Evolutionary conservation across 768 basidiomycete genomes (phyloP).

Genomic region (Trametes meyenii): DNA sequence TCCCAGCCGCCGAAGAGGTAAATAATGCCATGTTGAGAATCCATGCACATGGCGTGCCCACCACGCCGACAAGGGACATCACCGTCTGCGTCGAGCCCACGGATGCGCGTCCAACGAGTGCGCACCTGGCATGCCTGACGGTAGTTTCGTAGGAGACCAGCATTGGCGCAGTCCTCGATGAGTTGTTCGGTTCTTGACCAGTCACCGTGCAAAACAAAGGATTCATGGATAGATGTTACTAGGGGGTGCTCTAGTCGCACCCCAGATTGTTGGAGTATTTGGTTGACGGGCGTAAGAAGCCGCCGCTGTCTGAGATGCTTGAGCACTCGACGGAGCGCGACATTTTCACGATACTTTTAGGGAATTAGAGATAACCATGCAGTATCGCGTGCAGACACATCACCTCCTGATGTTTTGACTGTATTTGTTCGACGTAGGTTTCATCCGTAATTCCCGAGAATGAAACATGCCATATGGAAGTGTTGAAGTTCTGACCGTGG

Average conservation of each 20-base stretch:
- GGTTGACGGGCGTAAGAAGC: slow-evolving; percentile 63
- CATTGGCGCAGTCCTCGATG: slow-evolving; percentile 50
- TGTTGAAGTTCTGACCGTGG: slow-evolving; percentile 73
- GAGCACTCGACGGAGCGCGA: slow-evolving; percentile 65
- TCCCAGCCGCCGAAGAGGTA: slow-evolving; percentile 85
- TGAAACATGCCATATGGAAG: slow-evolving; percentile 77
- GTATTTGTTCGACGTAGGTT: slow-evolving; percentile 56
- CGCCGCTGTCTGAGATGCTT: slow-evolving; percentile 80
- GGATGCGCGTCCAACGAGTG: slow-evolving; percentile 62
- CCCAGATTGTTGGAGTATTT: slow-evolving; percentile 56
- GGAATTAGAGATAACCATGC: neutral
- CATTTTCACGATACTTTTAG: slow-evolving; percentile 64
- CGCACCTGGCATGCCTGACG: slow-evolving; percentile 60
- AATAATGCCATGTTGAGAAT: slow-evolving; percentile 59
- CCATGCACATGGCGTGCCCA: slow-evolving; percentile 84
- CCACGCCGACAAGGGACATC: slow-evolving; percentile 70
- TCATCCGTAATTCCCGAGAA: slow-evolving; percentile 62
- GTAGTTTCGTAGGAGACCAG: slow-evolving; percentile 65
- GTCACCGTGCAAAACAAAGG: slow-evolving; percentile 66
- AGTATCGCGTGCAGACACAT: slow-evolving; percentile 16
- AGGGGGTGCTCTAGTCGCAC: slow-evolving; percentile 71
- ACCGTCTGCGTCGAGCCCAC: slow-evolving; percentile 63
- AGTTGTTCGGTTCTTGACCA: slow-evolving; percentile 61
- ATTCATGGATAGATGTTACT: slow-evolving; percentile 63
- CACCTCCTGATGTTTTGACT: slow-evolving; percentile 65